Percentiles rank a stretch among this genome's conserved stretches.
These are phyloP conservation scores for Neophaeococcomyces mojaviensis DNA, from an alignment of 2,329 filamentous ascomycete species.

Conservation along the genomic window DNA sequence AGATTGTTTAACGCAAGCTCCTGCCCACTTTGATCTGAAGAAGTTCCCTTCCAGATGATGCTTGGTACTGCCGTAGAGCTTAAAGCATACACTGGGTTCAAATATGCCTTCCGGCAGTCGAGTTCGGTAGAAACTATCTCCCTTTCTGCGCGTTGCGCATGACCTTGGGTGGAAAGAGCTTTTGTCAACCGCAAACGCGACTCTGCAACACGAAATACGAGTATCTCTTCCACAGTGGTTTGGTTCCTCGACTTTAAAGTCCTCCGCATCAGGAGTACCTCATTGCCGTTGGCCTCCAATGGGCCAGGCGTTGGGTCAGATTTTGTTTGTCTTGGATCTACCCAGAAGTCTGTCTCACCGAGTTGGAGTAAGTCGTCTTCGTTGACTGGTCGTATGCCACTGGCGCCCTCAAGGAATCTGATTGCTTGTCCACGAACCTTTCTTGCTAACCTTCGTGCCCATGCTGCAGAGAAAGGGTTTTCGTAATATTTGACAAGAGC, in stretches of 20 bases:
- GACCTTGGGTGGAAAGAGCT: background rate
- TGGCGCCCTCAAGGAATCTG: background rate
- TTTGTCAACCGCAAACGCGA: constrained; percentile 1
- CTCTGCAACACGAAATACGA: background rate
- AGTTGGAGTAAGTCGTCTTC: constrained; percentile 3
- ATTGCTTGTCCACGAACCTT: background rate
- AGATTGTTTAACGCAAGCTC: constrained; percentile 2
- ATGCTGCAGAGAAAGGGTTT: background rate
- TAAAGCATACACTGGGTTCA: constrained; percentile 8
- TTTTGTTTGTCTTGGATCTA: background rate
- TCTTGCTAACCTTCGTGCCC: background rate
- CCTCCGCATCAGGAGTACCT: background rate
- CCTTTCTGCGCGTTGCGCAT: background rate
- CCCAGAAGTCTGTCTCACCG: background rate
- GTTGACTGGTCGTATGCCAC: background rate
- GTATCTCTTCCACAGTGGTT: background rate
- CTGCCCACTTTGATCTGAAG: constrained; percentile 1
- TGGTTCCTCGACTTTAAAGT: background rate
- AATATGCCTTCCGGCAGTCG: constrained; percentile 1
- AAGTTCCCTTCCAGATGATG: constrained; percentile 3
- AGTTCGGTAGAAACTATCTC: background rate
- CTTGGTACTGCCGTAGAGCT: background rate
- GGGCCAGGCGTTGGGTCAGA: background rate
- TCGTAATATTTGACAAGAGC: background rate
- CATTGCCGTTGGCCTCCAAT: background rate